These are phyloP conservation scores for Fusarium xylarioides DNA, from an alignment of 2,329 filamentous ascomycete genomes.

Conservation along the genomic window DNA sequence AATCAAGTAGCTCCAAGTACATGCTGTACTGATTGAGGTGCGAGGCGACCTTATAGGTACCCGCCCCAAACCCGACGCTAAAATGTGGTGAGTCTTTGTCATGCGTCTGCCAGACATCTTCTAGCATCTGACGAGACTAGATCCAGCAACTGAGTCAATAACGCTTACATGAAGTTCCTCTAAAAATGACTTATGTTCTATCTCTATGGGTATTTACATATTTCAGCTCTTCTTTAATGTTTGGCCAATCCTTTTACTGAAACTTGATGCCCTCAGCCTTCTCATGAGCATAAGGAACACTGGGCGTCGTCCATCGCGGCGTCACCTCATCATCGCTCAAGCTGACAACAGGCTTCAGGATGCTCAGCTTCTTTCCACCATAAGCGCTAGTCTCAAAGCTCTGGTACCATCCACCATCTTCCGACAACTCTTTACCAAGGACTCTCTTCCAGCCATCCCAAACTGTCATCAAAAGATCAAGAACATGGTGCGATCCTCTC, in stretches of 20 bases:
- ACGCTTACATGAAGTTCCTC: too few relatives aligned
- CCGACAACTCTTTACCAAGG: neutral
- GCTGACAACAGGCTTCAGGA: conserved; percentile 11
- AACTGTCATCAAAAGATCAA: conserved; percentile 13
- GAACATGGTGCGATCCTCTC: conserved; percentile 18
- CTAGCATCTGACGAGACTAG: rapidly evolving
- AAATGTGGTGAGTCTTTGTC: neutral
- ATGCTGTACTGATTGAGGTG: rapidly evolving
- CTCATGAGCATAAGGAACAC: conserved; percentile 18
- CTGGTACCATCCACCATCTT: conserved; percentile 6
- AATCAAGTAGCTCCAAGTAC: neutral
- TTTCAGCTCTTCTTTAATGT: rapidly evolving
- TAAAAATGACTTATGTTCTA: too few relatives aligned
- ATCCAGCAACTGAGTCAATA: neutral
- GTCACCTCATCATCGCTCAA: neutral
- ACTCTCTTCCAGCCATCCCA: conserved; percentile 20
- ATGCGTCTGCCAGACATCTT: neutral
- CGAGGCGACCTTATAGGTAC: rapidly evolving
- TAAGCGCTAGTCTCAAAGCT: conserved; percentile 10
- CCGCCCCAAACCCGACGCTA: neutral
- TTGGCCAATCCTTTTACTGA: neutral
- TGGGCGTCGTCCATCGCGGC: conserved; percentile 12
- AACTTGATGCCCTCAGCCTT: conserved; percentile 11
- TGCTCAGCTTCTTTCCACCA: conserved; percentile 7
- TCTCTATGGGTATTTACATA: neutral